A percentile compares a stretch with the other conserved stretches of the same genome.
These are phyloP conservation scores for Cyamopsis tetragonoloba DNA, from an alignment of 306 rosid genomes.

Conservation along the genomic window DNA sequence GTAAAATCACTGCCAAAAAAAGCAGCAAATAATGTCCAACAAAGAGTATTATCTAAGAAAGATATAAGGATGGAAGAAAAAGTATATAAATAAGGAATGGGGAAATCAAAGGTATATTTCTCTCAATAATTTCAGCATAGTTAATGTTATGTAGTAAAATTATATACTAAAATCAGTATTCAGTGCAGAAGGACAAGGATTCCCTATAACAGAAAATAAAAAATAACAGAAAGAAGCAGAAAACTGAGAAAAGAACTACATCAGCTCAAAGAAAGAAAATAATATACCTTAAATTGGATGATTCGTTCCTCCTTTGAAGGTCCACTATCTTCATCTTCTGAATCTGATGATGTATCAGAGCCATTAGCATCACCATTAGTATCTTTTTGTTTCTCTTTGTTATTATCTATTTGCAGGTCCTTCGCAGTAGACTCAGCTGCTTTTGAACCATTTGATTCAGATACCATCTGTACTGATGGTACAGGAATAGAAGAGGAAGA, in stretches of 20 bases:
- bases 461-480: conserved; percentile 38
- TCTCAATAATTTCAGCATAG: not conserved
- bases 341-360: conserved; percentile 91
- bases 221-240: not conserved
- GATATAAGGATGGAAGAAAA: not conserved
- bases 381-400: conserved; percentile 77
- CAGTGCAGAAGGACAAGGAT: conserved; percentile 3
- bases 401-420: conserved; percentile 64
- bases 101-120: not conserved
- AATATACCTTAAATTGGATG: conserved; percentile 76
- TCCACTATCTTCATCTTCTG: conserved; percentile 83
- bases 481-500: conserved; percentile 59
- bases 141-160: not conserved
- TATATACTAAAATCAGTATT: too few species aligned
- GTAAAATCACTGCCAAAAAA: not conserved
- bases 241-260: not conserved
- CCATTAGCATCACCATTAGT: conserved; percentile 62
- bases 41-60: not conserved
- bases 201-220: conserved; percentile 6
- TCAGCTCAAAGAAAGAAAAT: conserved; percentile 19
- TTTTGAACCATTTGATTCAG: conserved; percentile 76
- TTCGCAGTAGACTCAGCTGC: conserved; percentile 53
- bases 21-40: not conserved
- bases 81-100: not conserved
- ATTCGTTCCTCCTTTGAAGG: conserved; percentile 88